Conservation (phyloP, 2,329 filamentous ascomycete species). For the Calonectria pauciramosa region DNA sequence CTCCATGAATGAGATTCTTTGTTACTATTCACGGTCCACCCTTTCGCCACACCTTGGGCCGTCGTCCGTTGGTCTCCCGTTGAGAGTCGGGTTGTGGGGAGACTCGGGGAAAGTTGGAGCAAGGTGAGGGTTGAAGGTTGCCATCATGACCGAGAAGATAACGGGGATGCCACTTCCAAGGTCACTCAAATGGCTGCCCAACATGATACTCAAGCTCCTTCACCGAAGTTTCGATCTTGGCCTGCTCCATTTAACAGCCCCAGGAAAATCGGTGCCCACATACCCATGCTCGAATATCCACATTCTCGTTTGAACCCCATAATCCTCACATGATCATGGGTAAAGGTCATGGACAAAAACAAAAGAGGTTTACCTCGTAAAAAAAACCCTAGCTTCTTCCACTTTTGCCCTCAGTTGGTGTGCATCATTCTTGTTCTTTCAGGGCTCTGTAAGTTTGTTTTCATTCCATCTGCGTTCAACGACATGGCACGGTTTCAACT, state of each 20-base stretch:
- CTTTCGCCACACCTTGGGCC: constrained; percentile 1
- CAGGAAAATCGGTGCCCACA: constrained; percentile 9
- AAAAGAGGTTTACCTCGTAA: background rate
- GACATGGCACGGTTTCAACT: background rate
- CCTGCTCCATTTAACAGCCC: background rate
- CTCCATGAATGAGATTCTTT: constrained; percentile 1
- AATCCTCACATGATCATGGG: background rate
- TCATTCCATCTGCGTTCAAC: background rate
- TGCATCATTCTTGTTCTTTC: background rate
- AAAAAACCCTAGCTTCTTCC: background rate
- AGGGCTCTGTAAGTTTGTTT: background rate
- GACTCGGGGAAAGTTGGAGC: constrained; percentile 16
- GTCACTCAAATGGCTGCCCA: constrained; percentile 3
- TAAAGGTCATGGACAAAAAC: background rate
- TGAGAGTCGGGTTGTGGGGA: constrained; percentile 14
- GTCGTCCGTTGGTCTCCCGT: constrained; percentile 23
- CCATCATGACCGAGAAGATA: background rate
- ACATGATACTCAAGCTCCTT: background rate
- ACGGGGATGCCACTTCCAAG: background rate
- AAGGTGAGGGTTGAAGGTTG: constrained; percentile 1
- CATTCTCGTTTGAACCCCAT: background rate
- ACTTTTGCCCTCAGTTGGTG: background rate
- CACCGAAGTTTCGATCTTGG: constrained; percentile 13
- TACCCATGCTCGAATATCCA: background rate
- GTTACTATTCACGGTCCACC: constrained; percentile 11